Evolutionary conservation across 768 basidiomycete species (phyloP).

Genomic region (Cantharellus cinnabarinus): DNA sequence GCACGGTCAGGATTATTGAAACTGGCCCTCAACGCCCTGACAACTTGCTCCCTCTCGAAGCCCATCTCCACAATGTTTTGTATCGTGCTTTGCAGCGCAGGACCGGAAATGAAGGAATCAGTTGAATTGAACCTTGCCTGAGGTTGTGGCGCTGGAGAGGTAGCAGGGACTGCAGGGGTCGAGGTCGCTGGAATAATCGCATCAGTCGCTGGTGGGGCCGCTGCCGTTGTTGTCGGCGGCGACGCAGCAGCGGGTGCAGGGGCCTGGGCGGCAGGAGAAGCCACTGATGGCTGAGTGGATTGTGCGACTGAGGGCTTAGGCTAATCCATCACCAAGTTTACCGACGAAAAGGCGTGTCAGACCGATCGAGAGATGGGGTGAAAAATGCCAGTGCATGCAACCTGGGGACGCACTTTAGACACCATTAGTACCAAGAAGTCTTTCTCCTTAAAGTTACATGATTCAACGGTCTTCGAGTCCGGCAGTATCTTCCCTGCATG

Average conservation of each 20-base stretch:
- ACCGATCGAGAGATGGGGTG: background rate
- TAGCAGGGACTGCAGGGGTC: slow-evolving; percentile 10
- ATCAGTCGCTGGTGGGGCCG: slow-evolving; percentile 15
- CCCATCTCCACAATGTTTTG: slow-evolving; percentile 87
- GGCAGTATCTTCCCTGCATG: slow-evolving; percentile 68
- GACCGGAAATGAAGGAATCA: slow-evolving; percentile 54
- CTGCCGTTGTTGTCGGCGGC: slow-evolving; percentile 12
- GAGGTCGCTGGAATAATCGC: slow-evolving; percentile 8
- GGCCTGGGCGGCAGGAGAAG: slow-evolving; percentile 3
- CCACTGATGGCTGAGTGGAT: slow-evolving; percentile 8
- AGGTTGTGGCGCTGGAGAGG: slow-evolving; percentile 11
- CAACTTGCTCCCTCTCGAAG: slow-evolving; percentile 66
- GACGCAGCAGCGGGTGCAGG: slow-evolving; percentile 20
- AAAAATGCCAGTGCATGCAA: background rate
- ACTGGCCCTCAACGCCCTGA: slow-evolving; percentile 72
- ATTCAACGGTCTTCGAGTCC: slow-evolving; percentile 73
- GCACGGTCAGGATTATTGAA: slow-evolving; percentile 97
- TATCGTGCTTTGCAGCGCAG: slow-evolving; percentile 55
- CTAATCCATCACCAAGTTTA: background rate
- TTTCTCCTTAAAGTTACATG: slow-evolving; percentile 90
- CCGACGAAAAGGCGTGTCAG: background rate
- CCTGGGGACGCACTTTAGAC: slow-evolving; percentile 50
- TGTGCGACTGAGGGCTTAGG: background rate
- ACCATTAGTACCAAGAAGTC: slow-evolving; percentile 99
- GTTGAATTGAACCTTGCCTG: slow-evolving; percentile 18